These are phyloP conservation scores for Meripilus lineatus DNA, from an alignment of 1,284 basidiomycete species.

Conservation along the genomic window DNA sequence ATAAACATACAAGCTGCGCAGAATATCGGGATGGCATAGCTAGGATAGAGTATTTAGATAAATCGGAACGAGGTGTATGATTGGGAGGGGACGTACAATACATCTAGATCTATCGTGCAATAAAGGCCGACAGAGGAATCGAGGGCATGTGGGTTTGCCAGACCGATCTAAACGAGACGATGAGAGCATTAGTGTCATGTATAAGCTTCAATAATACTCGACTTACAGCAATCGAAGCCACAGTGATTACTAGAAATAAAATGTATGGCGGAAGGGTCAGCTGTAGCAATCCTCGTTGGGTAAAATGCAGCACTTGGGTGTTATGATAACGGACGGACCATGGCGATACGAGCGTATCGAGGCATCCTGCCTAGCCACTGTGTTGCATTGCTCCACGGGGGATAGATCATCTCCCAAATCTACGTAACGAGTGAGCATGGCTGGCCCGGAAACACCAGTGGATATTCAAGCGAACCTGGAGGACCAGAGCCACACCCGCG, in stretches of 20 bases:
- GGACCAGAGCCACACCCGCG: constrained; percentile 42
- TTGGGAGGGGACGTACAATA: constrained; percentile 30
- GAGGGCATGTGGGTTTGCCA: constrained; percentile 28
- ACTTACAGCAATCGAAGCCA: constrained; percentile 16
- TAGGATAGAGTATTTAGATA: constrained; percentile 23
- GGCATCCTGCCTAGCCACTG: too few species aligned
- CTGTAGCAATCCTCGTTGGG: constrained; percentile 21
- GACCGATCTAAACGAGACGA: constrained; percentile 34
- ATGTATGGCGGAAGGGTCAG: constrained; percentile 36
- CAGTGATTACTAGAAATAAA: constrained; percentile 22
- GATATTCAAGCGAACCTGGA: constrained; percentile 34
- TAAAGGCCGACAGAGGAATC: constrained; percentile 41
- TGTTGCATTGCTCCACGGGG: constrained; percentile 8
- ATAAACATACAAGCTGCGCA: constrained; percentile 36
- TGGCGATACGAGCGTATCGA: too few species aligned
- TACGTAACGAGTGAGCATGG: background rate
- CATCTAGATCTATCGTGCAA: constrained; percentile 34
- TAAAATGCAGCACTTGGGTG: background rate
- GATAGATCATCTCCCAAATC: background rate
- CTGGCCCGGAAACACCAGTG: background rate
- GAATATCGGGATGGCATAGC: constrained; percentile 40
- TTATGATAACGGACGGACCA: too few species aligned
- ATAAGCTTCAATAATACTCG: constrained; percentile 2
- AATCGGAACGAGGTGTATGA: constrained; percentile 9
- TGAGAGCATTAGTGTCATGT: background rate